A percentile compares a stretch with the other conserved stretches of the same genome.
Evolutionary conservation across 441 rosid genomes (phyloP).

Genomic region (Bruguiera hainesii): DNA sequence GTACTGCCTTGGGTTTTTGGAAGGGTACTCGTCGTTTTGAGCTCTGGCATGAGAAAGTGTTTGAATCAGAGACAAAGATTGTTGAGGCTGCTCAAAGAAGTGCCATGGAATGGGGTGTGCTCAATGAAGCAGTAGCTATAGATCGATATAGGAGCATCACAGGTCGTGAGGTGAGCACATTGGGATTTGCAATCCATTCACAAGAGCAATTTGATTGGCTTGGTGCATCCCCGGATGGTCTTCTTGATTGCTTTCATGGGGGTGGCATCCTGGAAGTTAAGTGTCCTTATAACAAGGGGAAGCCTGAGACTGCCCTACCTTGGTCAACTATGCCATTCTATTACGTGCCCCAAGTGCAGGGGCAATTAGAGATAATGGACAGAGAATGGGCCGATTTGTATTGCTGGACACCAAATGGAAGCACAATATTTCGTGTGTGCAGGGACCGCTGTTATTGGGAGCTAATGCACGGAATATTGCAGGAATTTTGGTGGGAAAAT

Average conservation of each 20-base stretch:
- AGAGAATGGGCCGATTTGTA: constrained; percentile 91
- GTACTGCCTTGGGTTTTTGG: constrained; percentile 94
- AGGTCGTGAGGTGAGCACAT: constrained; percentile 62
- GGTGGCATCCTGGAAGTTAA: constrained; percentile 91
- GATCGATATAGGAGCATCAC: constrained; percentile 71
- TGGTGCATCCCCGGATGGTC: constrained; percentile 95
- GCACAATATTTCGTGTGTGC: constrained; percentile 64
- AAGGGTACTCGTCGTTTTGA: constrained; percentile 72
- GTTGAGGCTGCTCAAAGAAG: constrained; percentile 34
- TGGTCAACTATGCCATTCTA: constrained; percentile 87
- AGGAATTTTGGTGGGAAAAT: constrained; percentile 91
- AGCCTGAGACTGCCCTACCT: constrained; percentile 70
- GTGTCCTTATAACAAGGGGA: constrained; percentile 94
- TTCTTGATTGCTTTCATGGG: constrained; percentile 57
- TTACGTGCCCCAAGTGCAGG: constrained; percentile 96
- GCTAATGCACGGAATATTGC: constrained; percentile 57
- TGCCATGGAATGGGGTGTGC: constrained; percentile 96
- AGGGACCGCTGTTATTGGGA: constrained; percentile 75
- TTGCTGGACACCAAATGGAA: constrained; percentile 92
- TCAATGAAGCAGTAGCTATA: constrained; percentile 73
- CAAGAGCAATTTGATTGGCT: constrained; percentile 63
- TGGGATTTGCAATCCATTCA: constrained; percentile 79
- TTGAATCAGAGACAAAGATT: constrained; percentile 34
- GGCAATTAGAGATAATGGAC: constrained; percentile 93
- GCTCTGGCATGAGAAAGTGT: constrained; percentile 95